Conservation (phyloP, 192 early-diverging fungal genomes). For the Neocallimastix lanati region DNA sequence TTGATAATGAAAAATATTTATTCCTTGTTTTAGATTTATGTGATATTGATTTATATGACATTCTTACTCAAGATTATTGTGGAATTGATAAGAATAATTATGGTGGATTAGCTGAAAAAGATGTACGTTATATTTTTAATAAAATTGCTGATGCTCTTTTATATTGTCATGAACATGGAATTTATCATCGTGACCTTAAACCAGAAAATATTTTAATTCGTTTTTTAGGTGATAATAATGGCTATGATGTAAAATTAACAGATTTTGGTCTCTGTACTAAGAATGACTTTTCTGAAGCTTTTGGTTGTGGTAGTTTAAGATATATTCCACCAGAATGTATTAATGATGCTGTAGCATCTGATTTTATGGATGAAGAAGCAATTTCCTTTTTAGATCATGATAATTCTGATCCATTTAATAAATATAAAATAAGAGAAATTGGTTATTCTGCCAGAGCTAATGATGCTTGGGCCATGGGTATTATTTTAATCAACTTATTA, state of each 20-base stretch:
- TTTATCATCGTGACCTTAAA: conserved; percentile 88
- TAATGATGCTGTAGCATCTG: neutral
- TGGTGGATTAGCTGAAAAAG: neutral
- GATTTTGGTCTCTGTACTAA: conserved; percentile 12
- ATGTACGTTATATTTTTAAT: neutral
- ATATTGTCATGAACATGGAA: conserved; percentile 53
- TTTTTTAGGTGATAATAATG: neutral
- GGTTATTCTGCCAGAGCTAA: conserved; percentile 49
- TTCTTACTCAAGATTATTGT: neutral
- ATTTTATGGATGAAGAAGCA: neutral
- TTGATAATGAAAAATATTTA: neutral
- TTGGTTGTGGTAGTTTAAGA: conserved; percentile 70
- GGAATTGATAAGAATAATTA: neutral
- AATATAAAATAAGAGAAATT: conserved; percentile 8
- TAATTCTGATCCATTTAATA: neutral
- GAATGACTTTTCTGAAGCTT: conserved; percentile 50
- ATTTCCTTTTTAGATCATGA: neutral
- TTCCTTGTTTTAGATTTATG: neutral
- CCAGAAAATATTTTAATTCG: conserved; percentile 33
- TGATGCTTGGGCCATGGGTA: conserved; percentile 77
- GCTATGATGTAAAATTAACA: neutral
- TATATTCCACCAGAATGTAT: conserved; percentile 66
- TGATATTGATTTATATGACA: neutral
- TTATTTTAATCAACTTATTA: conserved; percentile 75
- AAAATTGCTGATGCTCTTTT: conserved; percentile 58